Base-by-base conservation (phyloP, 306 rosid species). In the Prunus kanzakura region DNA sequence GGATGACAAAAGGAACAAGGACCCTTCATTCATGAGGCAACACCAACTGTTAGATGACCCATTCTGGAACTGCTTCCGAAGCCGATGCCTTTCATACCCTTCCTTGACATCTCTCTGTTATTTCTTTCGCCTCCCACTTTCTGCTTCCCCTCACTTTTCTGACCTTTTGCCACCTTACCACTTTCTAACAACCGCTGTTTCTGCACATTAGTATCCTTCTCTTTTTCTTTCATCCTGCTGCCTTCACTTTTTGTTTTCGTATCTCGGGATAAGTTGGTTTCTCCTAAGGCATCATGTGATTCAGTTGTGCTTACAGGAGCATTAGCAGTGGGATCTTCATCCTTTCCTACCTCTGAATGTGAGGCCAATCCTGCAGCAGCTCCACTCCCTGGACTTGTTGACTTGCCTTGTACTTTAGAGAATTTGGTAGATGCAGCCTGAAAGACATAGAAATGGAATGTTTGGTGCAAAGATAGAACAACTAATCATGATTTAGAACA, bases 11-110 rank as follows among this genome's bases (percentile, higher is more conserved):
- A 25, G 35, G 73, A 20, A 67, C 43, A 38, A 38, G 43, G 43
- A 38, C 6, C 29, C 43, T 47, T 9, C 73, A 52, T 82, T 87
- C 85, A 87, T 62, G 87, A 87, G 69, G 89, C 80, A 77, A 84
- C 90, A 66, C 65, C 82, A 68, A 87, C 90, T n/a, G 80, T 67
- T 29, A 89, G 79, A 76, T 77, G 80, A 71, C 88, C 80, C 79
- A 73, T 80, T 80, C 78, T 69, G 54, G 86, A 80, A 74, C 79
- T 77, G 81, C 83, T 84, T 60, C 82, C 78, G 41, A 76, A 63
- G 51, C 81, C 86, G 57, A 74, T 32, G 15, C 75, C 68, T 79
- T 70, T 80, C 67, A 9, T 51, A 63, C 64, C 66, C 79, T 79
- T 85, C 79, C 74, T 78, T 19, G 25, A 18, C 43, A 72, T 71